phyloP scores from a whole-genome alignment of 164 flowering plant species.

The Chloranthus sessilifolius region DNA sequence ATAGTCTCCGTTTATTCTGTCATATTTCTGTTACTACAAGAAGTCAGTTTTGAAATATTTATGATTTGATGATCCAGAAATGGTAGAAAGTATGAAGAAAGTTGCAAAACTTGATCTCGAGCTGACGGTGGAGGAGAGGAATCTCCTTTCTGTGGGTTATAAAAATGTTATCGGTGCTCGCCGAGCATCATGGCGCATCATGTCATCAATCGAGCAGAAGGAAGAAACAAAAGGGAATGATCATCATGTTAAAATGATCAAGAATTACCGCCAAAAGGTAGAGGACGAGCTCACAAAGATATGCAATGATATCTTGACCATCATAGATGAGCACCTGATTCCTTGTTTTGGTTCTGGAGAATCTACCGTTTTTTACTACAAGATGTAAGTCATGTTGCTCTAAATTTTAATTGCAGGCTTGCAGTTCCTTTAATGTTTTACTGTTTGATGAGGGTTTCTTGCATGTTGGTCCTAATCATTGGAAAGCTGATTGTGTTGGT shows the following conservation, averaged over 20 bases:
- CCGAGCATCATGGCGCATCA: slow-evolving; percentile 25
- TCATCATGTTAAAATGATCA: slow-evolving; percentile 20
- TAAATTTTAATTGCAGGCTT: background rate
- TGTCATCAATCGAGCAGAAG: slow-evolving; percentile 24
- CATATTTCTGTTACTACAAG: too few species aligned
- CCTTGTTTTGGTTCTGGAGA: slow-evolving; percentile 20
- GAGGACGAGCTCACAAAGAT: slow-evolving; percentile 21
- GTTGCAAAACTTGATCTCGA: slow-evolving; percentile 23
- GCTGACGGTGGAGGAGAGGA: slow-evolving; percentile 24
- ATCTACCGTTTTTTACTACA: slow-evolving; percentile 21
- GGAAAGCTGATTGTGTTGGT: too few species aligned
- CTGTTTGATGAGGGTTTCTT: background rate
- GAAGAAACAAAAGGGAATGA: slow-evolving; percentile 23
- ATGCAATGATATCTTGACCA: slow-evolving; percentile 19
- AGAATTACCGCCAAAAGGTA: slow-evolving; percentile 23
- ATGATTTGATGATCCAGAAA: slow-evolving; percentile 16
- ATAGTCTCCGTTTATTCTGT: too few species aligned
- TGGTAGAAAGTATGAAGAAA: slow-evolving; percentile 22
- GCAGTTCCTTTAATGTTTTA: background rate
- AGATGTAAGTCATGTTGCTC: slow-evolving; percentile 16
- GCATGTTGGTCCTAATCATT: too few species aligned
- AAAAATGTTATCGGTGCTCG: slow-evolving; percentile 26
- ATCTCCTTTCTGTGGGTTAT: slow-evolving; percentile 25
- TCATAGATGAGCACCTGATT: slow-evolving; percentile 22
- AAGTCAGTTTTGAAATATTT: too few species aligned